A percentile compares a stretch with the other conserved stretches of the same genome.
phyloP scores from a whole-genome alignment of 345 rosid genomes.

The Populus pruinosa region DNA sequence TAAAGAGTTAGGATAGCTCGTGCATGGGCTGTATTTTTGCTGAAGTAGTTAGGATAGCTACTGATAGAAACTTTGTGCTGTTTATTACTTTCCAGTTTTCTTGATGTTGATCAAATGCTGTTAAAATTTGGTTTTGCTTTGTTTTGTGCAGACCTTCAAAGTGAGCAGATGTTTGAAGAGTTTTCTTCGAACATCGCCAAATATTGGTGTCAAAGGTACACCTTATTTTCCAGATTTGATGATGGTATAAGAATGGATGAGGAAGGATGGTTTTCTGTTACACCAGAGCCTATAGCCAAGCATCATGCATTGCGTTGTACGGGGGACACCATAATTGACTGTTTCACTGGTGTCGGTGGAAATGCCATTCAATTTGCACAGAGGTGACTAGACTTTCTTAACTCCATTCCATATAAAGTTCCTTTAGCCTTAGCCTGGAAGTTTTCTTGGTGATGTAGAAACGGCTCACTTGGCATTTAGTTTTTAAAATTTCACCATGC shows the following conservation, averaged over 20 bases:
- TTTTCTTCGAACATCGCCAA: slow-evolving; percentile 45
- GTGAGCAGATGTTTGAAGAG: slow-evolving; percentile 38
- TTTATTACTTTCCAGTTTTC: background rate
- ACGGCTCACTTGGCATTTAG: slow-evolving; percentile 1
- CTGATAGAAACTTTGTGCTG: background rate
- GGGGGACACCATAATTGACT: slow-evolving; percentile 56
- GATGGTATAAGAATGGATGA: slow-evolving; percentile 86
- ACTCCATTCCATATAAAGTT: slow-evolving; percentile 4
- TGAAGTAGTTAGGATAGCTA: background rate
- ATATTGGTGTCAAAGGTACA: slow-evolving; percentile 87
- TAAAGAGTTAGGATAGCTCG: background rate
- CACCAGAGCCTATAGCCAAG: slow-evolving; percentile 80
- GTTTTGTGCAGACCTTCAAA: slow-evolving; percentile 42
- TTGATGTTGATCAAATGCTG: background rate
- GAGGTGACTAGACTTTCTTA: slow-evolving; percentile 36
- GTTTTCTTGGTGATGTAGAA: background rate
- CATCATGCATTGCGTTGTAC: slow-evolving; percentile 78
- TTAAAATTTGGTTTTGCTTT: background rate
- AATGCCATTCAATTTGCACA: slow-evolving; percentile 86
- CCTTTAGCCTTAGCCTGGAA: background rate
- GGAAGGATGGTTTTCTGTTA: slow-evolving; percentile 99
- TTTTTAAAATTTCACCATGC: background rate
- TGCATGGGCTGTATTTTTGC: background rate
- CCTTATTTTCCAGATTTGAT: slow-evolving; percentile 73
- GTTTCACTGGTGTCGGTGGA: slow-evolving; percentile 94